A percentile compares a stretch with the other conserved stretches of the same genome.
Conservation (phyloP, 2,329 filamentous ascomycete genomes). For the Diaporthe citriasiana region DNA sequence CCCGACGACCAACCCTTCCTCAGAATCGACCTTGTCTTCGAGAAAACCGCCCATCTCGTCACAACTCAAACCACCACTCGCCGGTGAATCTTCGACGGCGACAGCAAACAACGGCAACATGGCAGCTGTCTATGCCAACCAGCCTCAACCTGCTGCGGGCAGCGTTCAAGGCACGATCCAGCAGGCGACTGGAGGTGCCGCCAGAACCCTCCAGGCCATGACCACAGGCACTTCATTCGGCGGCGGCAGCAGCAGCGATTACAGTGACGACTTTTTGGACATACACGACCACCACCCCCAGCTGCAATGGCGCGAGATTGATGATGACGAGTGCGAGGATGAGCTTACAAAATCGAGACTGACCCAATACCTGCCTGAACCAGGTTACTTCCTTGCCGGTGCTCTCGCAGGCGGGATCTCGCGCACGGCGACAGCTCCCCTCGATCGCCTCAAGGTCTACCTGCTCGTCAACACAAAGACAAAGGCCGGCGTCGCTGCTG, state of each 20-base stretch:
- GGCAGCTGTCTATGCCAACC: constrained; percentile 17
- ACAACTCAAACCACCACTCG: constrained; percentile 34
- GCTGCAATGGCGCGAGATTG: constrained; percentile 36
- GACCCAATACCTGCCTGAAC: constrained; percentile 81
- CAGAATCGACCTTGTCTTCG: constrained; percentile 36
- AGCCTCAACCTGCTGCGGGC: constrained; percentile 31
- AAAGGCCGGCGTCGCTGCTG: constrained; percentile 69
- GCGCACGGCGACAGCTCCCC: constrained; percentile 92
- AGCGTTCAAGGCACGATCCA: constrained; percentile 29
- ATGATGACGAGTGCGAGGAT: constrained; percentile 44
- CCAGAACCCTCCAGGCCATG: constrained; percentile 11
- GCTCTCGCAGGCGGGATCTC: constrained; percentile 95
- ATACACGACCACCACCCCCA: constrained; percentile 37
- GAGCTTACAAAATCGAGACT: constrained; percentile 65
- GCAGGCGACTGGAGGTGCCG: constrained; percentile 23
- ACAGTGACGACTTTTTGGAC: constrained; percentile 34
- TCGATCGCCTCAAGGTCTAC: constrained; percentile 97
- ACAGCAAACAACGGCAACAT: constrained; percentile 22
- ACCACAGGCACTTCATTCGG: constrained; percentile 33
- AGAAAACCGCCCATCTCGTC: constrained; percentile 41
- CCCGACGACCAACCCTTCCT: constrained; percentile 31
- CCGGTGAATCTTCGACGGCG: neutral
- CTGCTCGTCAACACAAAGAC: constrained; percentile 89
- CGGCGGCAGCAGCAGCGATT: constrained; percentile 7
- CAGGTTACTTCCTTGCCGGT: constrained; percentile 98